Evolutionary conservation across 2,329 filamentous ascomycete genomes (phyloP).

Genomic region (Claviceps arundinis): DNA sequence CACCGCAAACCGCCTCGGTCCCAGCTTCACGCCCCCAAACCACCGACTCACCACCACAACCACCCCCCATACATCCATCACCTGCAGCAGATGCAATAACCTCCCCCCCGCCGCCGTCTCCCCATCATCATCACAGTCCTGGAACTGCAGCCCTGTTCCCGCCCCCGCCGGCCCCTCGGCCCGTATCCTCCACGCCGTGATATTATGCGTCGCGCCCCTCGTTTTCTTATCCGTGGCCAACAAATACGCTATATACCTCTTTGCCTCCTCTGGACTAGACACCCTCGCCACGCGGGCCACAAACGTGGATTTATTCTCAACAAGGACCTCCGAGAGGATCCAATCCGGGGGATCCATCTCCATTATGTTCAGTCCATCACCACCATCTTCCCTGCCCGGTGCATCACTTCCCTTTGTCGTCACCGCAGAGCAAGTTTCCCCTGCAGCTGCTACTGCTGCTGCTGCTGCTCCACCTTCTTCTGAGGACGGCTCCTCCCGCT

Average conservation of each 20-base stretch:
- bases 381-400: too few species aligned
- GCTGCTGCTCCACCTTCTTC: conserved; percentile 24
- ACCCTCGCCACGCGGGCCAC: conserved; percentile 64
- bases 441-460: conserved; percentile 7
- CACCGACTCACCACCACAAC: conserved; percentile 89
- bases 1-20: conserved; percentile 76
- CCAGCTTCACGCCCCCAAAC: conserved; percentile 86
- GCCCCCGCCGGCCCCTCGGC: conserved; percentile 17
- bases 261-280: conserved; percentile 47
- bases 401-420: too few species aligned
- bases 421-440: background rate
- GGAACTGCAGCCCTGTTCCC: conserved; percentile 33
- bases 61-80: conserved; percentile 88
- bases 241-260: conserved; percentile 58
- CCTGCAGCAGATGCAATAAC: conserved; percentile 77
- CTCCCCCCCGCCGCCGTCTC: conserved; percentile 83
- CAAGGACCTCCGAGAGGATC: conserved; percentile 58
- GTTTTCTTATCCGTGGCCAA: conserved; percentile 73
- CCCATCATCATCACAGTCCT: conserved; percentile 94
- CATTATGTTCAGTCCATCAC: background rate
- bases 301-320: conserved; percentile 81
- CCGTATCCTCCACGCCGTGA: conserved; percentile 81
- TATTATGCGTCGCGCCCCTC: conserved; percentile 85
- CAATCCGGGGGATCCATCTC: conserved; percentile 40
- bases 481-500: conserved; percentile 1